Base-by-base conservation (phyloP, 139 green algal species). In the Chlamydomonas sp. region DNA sequence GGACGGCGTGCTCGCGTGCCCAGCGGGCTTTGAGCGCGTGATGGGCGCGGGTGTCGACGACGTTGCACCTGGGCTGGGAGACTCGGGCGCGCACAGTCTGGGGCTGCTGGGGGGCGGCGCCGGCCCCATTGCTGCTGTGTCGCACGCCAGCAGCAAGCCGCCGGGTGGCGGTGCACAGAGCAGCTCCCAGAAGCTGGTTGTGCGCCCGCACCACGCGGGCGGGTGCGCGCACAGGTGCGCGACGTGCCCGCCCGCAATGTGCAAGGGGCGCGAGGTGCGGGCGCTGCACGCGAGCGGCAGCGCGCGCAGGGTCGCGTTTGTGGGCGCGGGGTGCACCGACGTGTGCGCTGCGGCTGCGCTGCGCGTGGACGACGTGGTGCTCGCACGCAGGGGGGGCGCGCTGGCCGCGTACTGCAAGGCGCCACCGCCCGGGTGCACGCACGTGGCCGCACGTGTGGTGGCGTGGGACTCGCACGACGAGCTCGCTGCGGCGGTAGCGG, bases 311-410 rank as follows among this genome's bases (percentile, higher is more conserved):
- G 64, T 92, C 0, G 75, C 94, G 26, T 94, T 87, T 75, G 74
- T 63, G 58, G 90, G 89, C 8, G 90, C 94, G 43, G 88, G 89
- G 31, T 79, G 77, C 30, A 90, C 90, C 60, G 90, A 96, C 78
- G 69, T 94, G 26, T 96, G 90, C 68, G 85, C 85, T 3, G 80
- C 83, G 10, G 72, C 94, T 48, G 8, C 62, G 1, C 84, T 96
- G 62, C 72, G 78, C 2, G 48, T 81, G 0, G 33, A 60, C 2
- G 90, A 96, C 70, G 71, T 83, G 20, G 69, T 95, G 38, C 76
- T 94, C 29, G 86, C 84, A 3, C 82, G 87, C 3, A 24, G 36
- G n/a, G 62, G 62, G 4, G 5, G 24, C 34, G 13, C 62, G 5
- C 62, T 69, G 35, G 62, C 62, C 31, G 43, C 13, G 43, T 54